Evolutionary conservation across 495 filamentous ascomycete genomes (phyloP).

Genomic region (Aspergillus avenaceus): DNA sequence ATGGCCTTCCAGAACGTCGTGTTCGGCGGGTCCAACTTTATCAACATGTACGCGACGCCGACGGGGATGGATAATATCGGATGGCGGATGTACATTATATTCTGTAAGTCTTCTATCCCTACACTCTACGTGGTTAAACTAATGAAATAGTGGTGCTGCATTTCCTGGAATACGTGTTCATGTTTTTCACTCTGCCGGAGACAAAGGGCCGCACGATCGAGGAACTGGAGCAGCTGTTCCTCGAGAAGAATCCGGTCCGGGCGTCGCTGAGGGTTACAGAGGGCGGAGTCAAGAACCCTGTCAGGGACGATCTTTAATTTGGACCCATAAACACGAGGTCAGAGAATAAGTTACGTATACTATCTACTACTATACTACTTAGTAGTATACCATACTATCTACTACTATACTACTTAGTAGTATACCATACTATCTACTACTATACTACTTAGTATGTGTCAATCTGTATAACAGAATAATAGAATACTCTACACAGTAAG

Average conservation of each 20-base stretch:
- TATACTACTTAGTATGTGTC: no score
- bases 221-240: constrained; percentile 3
- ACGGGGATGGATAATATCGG: constrained; percentile 53
- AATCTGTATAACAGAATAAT: no score
- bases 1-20: constrained; percentile 53
- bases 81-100: constrained; percentile 63
- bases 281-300: neutral
- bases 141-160: constrained; percentile 38
- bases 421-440: no score
- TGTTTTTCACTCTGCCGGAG: constrained; percentile 61
- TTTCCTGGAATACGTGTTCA: constrained; percentile 40
- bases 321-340: neutral
- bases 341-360: no score
- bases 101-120: constrained; percentile 25
- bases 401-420: no score
- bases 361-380: no score
- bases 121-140: neutral
- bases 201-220: constrained; percentile 30
- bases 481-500: no score
- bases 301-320: neutral
- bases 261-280: constrained; percentile 3
- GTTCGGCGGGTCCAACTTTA: constrained; percentile 46
- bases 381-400: no score
- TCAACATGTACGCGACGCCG: constrained; percentile 52
- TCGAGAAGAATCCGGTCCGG: constrained; percentile 8